Evolutionary conservation across 495 filamentous ascomycete genomes (phyloP).

Genomic region (Hyphodiscus hymeniophilus): DNA sequence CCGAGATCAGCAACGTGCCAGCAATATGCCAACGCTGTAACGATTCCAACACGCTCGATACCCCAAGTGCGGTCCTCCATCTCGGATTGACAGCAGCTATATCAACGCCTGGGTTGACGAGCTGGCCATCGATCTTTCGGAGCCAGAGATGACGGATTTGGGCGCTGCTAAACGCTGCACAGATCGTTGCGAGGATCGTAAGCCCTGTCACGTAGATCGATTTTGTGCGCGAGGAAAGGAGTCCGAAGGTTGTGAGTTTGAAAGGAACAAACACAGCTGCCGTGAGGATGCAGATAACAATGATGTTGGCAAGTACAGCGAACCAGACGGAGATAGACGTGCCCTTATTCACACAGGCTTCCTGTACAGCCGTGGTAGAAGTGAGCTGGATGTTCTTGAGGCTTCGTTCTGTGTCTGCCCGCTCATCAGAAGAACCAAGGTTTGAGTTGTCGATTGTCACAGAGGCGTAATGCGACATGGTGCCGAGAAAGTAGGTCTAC

Average conservation of each 20-base stretch:
- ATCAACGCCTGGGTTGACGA: neutral
- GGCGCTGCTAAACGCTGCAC: neutral
- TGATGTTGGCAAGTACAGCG: neutral
- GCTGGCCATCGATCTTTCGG: neutral
- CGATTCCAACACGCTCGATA: neutral
- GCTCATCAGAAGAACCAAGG: too few relatives aligned
- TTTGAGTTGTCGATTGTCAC: too few relatives aligned
- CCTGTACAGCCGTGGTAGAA: too few relatives aligned
- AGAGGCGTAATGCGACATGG: too few relatives aligned
- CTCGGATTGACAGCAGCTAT: neutral
- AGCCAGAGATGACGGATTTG: neutral
- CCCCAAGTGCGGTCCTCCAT: constrained; percentile 1
- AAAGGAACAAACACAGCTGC: neutral
- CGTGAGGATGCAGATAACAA: neutral
- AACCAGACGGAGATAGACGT: too few relatives aligned
- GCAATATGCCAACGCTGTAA: neutral
- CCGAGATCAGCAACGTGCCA: neutral
- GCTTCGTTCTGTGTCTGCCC: too few relatives aligned
- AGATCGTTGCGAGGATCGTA: neutral
- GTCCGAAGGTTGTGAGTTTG: neutral
- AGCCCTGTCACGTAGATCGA: neutral
- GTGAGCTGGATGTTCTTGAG: too few relatives aligned
- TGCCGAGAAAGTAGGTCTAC: too few relatives aligned
- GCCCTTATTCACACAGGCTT: too few relatives aligned
- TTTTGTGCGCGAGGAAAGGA: neutral